A percentile compares a stretch with the other conserved stretches of the same genome.
Evolutionary conservation across 1,284 basidiomycete genomes (phyloP).

Genomic region (Pisolithus thermaeus): DNA sequence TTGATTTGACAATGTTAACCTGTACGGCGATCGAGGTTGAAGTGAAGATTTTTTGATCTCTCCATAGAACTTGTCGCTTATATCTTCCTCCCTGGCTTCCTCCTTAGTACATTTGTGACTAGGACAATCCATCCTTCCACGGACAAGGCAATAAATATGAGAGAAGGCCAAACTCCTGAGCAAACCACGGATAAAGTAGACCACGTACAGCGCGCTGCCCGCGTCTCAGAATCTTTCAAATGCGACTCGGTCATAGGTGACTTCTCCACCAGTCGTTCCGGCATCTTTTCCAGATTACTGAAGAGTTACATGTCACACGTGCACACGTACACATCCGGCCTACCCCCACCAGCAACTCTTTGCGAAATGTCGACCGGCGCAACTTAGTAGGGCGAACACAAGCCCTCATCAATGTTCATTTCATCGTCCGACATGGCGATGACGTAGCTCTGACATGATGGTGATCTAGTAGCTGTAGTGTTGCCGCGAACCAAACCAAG

Average conservation of each 20-base stretch:
- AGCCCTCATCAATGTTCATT: slow-evolving; percentile 77
- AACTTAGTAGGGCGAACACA: not conserved
- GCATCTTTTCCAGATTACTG: slow-evolving; percentile 53
- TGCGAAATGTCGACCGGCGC: slow-evolving; percentile 5
- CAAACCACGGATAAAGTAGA: not conserved
- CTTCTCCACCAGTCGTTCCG: slow-evolving; percentile 47
- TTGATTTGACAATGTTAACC: slow-evolving; percentile 91
- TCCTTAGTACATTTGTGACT: slow-evolving; percentile 92
- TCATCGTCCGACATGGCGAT: slow-evolving; percentile 78
- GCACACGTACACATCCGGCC: not conserved
- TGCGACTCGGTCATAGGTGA: slow-evolving; percentile 67
- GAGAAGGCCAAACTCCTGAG: too few relatives aligned
- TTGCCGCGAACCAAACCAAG: too few relatives aligned
- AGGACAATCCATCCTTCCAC: slow-evolving; percentile 59
- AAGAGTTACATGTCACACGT: slow-evolving; percentile 3
- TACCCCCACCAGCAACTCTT: slow-evolving; percentile 52
- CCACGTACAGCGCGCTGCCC: slow-evolving; percentile 72
- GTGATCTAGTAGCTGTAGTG: too few relatives aligned
- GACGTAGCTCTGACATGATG: too few relatives aligned
- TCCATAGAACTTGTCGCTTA: slow-evolving; percentile 93
- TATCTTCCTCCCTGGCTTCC: slow-evolving; percentile 96
- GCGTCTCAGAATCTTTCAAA: slow-evolving; percentile 59
- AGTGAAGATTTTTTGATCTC: slow-evolving; percentile 93
- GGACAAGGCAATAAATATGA: too few relatives aligned
- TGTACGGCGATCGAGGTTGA: slow-evolving; percentile 95